These are phyloP conservation scores for Pelargonium myrrhifolium DNA, from an alignment of 441 rosid species.

Conservation along the genomic window DNA sequence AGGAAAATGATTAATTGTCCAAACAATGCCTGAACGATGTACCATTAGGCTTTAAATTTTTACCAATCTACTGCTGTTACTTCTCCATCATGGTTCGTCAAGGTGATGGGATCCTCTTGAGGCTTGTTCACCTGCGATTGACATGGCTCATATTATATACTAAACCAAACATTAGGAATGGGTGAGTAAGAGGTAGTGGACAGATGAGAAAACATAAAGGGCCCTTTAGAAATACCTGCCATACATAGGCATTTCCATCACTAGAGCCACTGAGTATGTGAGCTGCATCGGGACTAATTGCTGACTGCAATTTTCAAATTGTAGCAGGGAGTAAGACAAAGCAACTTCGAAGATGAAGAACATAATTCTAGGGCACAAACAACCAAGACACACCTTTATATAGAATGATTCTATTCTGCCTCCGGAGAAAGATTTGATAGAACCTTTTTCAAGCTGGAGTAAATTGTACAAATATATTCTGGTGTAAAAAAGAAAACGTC, in stretches of 20 bases:
- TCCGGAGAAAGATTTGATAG: constrained; percentile 55
- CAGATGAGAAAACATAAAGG: not conserved
- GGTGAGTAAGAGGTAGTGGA: not conserved
- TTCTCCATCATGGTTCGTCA: constrained; percentile 69
- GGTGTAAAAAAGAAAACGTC: constrained; percentile 16
- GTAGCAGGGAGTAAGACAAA: constrained; percentile 5
- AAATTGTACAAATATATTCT: constrained; percentile 71
- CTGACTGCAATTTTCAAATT: constrained; percentile 43
- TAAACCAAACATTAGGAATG: not conserved
- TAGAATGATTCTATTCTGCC: constrained; percentile 71
- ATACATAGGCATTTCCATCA: constrained; percentile 69
- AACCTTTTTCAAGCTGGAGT: constrained; percentile 80
- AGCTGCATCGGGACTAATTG: constrained; percentile 79
- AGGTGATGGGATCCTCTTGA: constrained; percentile 42
- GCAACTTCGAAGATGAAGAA: constrained; percentile 9
- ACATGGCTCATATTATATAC: constrained; percentile 17
- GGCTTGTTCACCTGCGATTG: constrained; percentile 61
- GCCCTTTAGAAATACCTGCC: constrained; percentile 48
- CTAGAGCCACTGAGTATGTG: constrained; percentile 78
- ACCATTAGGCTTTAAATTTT: constrained; percentile 4
- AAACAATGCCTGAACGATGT: not conserved
- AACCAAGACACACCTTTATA: constrained; percentile 54
- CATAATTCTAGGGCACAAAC: not conserved
- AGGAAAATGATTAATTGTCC: constrained; percentile 6
- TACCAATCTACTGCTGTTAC: constrained; percentile 94